Evolutionary conservation across 306 rosid species (phyloP), one percentile per base, ranked within the genome.

Genomic region (Prunus persica): DNA sequence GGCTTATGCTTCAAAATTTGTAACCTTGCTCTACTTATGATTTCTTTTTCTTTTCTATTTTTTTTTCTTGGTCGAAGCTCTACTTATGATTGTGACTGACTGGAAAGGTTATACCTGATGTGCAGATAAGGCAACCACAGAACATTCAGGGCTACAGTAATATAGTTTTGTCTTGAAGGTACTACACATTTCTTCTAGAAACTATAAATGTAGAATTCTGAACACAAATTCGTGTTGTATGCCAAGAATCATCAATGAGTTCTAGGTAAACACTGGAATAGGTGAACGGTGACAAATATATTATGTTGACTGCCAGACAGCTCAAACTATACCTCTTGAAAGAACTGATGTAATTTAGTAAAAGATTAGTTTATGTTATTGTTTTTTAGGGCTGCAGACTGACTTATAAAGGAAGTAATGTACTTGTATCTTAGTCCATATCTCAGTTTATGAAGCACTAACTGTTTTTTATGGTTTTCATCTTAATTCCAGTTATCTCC

Each of bases 51-150:
- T 38, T 38, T 38, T 38, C 43, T 38, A 1, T 38, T 38, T 38
- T 38, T 6, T 6, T 38, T 38, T 38, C 43, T 7, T 38, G 43
- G 43, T 38, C 2, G 10, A 7, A 38, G 24, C 2, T 22, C 15
- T 20, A n/a, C 34, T 0, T n/a, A 20, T 38, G 54, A 8, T 38
- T 0, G 13, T 72, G 65, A 13, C 55, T 72, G 65, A 20, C 55
- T 41, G 8, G 41, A 38, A 41, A 46, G 28, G 54, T 8, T 20
- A 14, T 6, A 12, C 34, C 24, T 34, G 13, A 11, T 24, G 45
- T 73, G 77, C 69, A 73, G 77, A 73, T 60, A 73, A 60, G 28
- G 46, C 27, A 10, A 13, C 27, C 28, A 18, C 77, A 3, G 58
- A 45, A 60, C 77, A 45, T 43, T 60, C 58, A 46, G 69, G 69